phyloP scores from a whole-genome alignment of 345 rosid species.

The Punica granatum region DNA sequence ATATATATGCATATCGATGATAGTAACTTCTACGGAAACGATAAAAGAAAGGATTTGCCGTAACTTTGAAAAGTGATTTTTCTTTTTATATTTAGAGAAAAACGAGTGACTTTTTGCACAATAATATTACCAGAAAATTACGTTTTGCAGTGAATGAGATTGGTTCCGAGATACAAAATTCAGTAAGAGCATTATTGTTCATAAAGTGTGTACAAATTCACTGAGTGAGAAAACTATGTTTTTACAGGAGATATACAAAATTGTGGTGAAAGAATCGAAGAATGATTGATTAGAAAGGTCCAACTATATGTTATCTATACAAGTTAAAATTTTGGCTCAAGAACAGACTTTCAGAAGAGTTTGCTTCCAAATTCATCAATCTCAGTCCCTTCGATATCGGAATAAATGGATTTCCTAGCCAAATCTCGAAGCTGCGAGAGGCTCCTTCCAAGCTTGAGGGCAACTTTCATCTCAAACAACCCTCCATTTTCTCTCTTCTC shows the following conservation, averaged over 20 bases:
- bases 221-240: background rate
- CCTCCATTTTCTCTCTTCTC: constrained; percentile 31
- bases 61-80: too few relatives aligned
- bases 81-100: too few relatives aligned
- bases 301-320: background rate
- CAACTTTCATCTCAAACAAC: constrained; percentile 31
- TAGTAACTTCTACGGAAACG: too few relatives aligned
- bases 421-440: constrained; percentile 32
- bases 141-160: too few relatives aligned
- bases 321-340: background rate
- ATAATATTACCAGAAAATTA: too few relatives aligned
- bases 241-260: background rate
- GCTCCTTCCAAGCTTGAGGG: constrained; percentile 40
- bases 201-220: too few relatives aligned
- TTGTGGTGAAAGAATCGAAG: background rate
- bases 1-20: too few relatives aligned
- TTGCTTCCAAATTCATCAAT: constrained; percentile 29
- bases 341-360: background rate
- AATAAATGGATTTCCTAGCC: constrained; percentile 20
- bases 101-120: too few relatives aligned
- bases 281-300: background rate
- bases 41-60: too few relatives aligned
- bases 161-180: too few relatives aligned
- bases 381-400: constrained; percentile 8
- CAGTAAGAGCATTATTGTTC: too few relatives aligned